These are phyloP conservation scores for Colletotrichum lentis DNA, from an alignment of 2,329 filamentous ascomycete species.

Conservation along the genomic window DNA sequence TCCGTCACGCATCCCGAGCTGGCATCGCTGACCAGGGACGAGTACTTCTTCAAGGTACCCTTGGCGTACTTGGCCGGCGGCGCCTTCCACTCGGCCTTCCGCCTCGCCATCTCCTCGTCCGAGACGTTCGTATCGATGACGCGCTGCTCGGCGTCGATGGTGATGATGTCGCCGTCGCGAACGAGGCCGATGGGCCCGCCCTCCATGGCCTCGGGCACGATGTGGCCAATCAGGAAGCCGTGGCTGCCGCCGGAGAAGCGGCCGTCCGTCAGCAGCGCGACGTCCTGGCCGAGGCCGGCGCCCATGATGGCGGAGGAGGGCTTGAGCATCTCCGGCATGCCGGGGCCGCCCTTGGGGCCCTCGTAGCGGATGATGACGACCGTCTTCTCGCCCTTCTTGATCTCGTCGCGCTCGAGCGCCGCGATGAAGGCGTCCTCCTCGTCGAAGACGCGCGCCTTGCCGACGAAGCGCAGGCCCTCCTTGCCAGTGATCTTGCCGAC, in stretches of 20 bases:
- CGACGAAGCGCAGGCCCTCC: constrained; percentile 83
- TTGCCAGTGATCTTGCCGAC: constrained; percentile 96
- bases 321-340: constrained; percentile 96
- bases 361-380: constrained; percentile 93
- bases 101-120: constrained; percentile 68
- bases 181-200: constrained; percentile 86
- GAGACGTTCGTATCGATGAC: constrained; percentile 73
- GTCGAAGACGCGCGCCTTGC: constrained; percentile 83
- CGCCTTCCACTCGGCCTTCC: constrained; percentile 68
- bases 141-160: constrained; percentile 81
- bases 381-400: constrained; percentile 86
- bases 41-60: constrained; percentile 77
- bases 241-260: constrained; percentile 84
- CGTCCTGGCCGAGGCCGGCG: constrained; percentile 78
- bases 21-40: constrained; percentile 65
- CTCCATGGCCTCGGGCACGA: constrained; percentile 86
- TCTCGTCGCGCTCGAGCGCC: constrained; percentile 77
- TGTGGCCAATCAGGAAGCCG: constrained; percentile 87
- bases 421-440: constrained; percentile 82
- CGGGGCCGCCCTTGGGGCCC: constrained; percentile 90
- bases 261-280: constrained; percentile 77
- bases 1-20: constrained; percentile 69
- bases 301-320: constrained; percentile 94
- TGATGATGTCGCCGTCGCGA: constrained; percentile 80
- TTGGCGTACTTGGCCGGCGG: constrained; percentile 66